Base-by-base conservation (phyloP, 2,329 filamentous ascomycete species). In the Fusarium lyarnte region DNA sequence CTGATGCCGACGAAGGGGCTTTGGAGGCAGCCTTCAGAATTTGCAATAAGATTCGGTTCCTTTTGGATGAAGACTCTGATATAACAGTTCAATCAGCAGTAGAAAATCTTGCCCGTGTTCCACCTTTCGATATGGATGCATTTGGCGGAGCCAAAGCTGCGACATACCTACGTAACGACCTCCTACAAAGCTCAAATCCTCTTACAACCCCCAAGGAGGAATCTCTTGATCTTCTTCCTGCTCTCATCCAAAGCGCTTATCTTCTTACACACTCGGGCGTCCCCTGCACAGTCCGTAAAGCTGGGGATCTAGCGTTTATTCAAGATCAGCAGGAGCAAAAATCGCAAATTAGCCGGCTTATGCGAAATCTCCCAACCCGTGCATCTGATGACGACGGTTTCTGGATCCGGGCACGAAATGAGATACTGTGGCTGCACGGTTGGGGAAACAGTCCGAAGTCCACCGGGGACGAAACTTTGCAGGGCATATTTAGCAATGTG, bases 371-470 rank as follows among this genome's bases (percentile, higher is more conserved):
- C 27, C 79, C 83, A 54, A 82, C 81, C 52, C 85, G 85, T 60
- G 84, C 84, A 17, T 83, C 87, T 67, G 87, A 85, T 39, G 90
- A 93, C 58, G 90, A 93, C 66, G 85, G 85, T 38, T 89, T 88
- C 68, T 93, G 91, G 91, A 82, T 85, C 31, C 85, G 83, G 58
- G 86, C 88, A 17, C 87, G 92, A 63, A 87, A 87, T 45, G 90
- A 91, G 74, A 80, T 95, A 13, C 78, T 94, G 8, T 95, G 93
- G 93, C 84, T 95, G 35, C 89, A 90, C 77, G 87, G 88, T 76
- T 95, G 93, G 93, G 91, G 91, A 38, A 85, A 86, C 29, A 84
- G 87, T 6, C 43, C 72, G 6, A 71, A 31, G 35, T 33, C 55
- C 21, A 47, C 29, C n/a, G 74, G 31, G 25, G 78, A 77, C 25